Evolutionary conservation across 257 asterid species (phyloP), one percentile per base, ranked within the genome.

Genomic region (Ilex aquifolium): DNA sequence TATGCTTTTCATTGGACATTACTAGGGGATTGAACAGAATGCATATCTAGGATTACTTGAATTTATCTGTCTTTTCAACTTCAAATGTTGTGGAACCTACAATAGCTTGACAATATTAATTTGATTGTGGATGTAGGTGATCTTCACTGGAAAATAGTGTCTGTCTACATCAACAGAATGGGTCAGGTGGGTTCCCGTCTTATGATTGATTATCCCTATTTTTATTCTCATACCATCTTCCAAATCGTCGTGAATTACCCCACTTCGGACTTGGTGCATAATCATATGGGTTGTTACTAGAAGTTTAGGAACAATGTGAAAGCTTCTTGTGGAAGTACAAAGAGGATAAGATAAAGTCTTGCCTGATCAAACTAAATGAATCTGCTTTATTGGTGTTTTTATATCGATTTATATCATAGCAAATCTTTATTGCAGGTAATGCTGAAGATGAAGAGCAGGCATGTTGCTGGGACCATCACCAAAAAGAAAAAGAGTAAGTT

Each of bases 401-500:
- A 69, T 16, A 69, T 57, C 68, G 12, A 75, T 70, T 70, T n/a
- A 46, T 36, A 54, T 53, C 56, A 49, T 61, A 59, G 64, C 69
- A 63, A 61, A 63, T 51, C 72, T 75, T 78, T 67, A 60, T 71
- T 31, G 58, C 74, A 88, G 96, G 96, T 88, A 36, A 75, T 74
- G 79, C 69, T 88, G 70, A 88, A 88, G 84, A 93, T 87, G 96
- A 93, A 90, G 89, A 93, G 99, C 60, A 88, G 83, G 49, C 97
- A 90, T 60, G 95, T 84, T 6, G 96, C 95, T 69, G 99, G 99
- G 86, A 93, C 97, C 74, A 74, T 93, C 46, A 93, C 99, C 2
- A 93, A 93, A 90, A 93, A 93, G 99, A 93, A 93, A 90, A 93
- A 90, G 96, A 93, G 99, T 93, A 52, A 78, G 96, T 53, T 67